A percentile compares a stretch with the other conserved stretches of the same genome.
Evolutionary conservation across 2,329 filamentous ascomycete species (phyloP).

Genomic region (Alternaria dauci): DNA sequence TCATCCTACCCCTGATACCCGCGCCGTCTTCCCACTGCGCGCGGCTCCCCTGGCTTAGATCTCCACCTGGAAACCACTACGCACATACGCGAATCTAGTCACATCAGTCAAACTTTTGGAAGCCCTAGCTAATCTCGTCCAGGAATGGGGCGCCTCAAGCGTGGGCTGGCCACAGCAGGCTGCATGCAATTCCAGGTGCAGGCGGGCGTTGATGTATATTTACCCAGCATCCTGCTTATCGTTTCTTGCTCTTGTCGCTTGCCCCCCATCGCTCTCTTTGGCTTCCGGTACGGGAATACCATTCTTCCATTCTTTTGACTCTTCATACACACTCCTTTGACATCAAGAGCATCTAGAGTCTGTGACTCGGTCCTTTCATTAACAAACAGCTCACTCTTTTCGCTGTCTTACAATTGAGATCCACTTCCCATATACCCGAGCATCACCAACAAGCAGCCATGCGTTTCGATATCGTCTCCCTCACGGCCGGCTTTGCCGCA

Average conservation of each 20-base stretch:
- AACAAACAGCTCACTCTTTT: slow-evolving; percentile 33
- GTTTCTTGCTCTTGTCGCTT: slow-evolving; percentile 31
- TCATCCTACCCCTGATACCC: slow-evolving; percentile 29
- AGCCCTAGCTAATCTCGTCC: slow-evolving; percentile 20
- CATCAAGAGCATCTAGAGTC: slow-evolving; percentile 33
- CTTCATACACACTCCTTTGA: slow-evolving; percentile 38
- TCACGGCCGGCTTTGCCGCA: slow-evolving; percentile 43
- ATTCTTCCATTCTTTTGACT: slow-evolving; percentile 39
- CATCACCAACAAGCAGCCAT: slow-evolving; percentile 28
- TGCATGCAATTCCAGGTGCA: slow-evolving; percentile 28
- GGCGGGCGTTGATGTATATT: slow-evolving; percentile 31
- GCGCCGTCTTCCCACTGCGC: slow-evolving; percentile 25
- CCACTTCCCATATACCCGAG: slow-evolving; percentile 16
- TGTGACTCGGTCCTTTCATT: slow-evolving; percentile 46
- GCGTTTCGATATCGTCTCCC: slow-evolving; percentile 36
- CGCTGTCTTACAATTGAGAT: slow-evolving; percentile 18
- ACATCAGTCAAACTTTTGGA: slow-evolving; percentile 19
- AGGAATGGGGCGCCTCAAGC: slow-evolving; percentile 20
- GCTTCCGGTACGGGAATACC: slow-evolving; percentile 44
- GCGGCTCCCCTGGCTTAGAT: slow-evolving; percentile 31
- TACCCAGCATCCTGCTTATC: slow-evolving; percentile 24
- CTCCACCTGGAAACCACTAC: slow-evolving; percentile 22
- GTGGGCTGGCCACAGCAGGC: slow-evolving; percentile 21
- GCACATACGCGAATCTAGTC: slow-evolving; percentile 25
- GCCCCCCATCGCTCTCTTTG: slow-evolving; percentile 11